phyloP scores from a whole-genome alignment of 1,284 basidiomycete genomes.

The Pisolithus thermaeus region DNA sequence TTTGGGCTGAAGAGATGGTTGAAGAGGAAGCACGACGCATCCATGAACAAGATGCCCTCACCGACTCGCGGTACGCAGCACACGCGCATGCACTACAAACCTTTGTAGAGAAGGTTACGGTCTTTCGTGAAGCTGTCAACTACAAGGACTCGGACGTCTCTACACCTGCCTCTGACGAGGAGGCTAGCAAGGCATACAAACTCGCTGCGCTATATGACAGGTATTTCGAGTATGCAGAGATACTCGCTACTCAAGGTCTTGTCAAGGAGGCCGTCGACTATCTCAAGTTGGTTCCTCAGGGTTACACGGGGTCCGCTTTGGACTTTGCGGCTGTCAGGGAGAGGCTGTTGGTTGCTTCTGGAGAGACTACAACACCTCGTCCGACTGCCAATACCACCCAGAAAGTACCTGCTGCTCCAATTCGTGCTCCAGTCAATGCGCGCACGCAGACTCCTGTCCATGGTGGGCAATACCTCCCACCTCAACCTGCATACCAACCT shows the following conservation, averaged over 20 bases:
- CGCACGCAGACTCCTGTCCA: conserved; percentile 11
- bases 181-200: conserved; percentile 71
- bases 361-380: conserved; percentile 17
- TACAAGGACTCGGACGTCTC: conserved; percentile 82
- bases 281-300: conserved; percentile 74
- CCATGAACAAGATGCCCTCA: conserved; percentile 11
- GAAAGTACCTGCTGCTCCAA: conserved; percentile 8
- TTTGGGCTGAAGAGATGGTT: conserved; percentile 89
- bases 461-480: conserved; percentile 10
- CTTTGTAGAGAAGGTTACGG: conserved; percentile 95
- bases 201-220: conserved; percentile 85
- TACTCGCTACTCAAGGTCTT: conserved; percentile 87
- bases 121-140: conserved; percentile 86
- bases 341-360: conserved; percentile 50
- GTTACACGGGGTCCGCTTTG: conserved; percentile 64
- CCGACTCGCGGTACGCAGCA: conserved; percentile 69
- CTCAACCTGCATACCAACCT: conserved; percentile 7
- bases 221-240: conserved; percentile 93
- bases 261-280: conserved; percentile 80
- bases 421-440: conserved; percentile 7
- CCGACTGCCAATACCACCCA: conserved; percentile 20
- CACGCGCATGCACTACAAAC: conserved; percentile 89
- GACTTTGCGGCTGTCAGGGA: conserved; percentile 63
- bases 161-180: conserved; percentile 23
- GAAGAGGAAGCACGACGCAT: conserved; percentile 67